A percentile compares a stretch with the other conserved stretches of the same genome.
Evolutionary conservation across 805 yeast genomes (phyloP).

Genomic region (Kodamaea hsintzibuensis): DNA sequence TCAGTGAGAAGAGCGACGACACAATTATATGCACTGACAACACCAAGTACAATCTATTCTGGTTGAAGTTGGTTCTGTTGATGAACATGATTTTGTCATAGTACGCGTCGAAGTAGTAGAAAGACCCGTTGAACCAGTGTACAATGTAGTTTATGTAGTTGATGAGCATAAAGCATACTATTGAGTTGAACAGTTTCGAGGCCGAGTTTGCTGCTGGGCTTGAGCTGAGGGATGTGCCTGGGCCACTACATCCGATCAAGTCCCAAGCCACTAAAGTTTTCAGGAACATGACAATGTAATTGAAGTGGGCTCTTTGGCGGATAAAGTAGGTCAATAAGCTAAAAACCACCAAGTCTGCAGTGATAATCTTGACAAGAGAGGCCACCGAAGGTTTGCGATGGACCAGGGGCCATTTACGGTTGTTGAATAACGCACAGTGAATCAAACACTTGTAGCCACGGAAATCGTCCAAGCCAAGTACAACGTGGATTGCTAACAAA

Average conservation of each 20-base stretch:
- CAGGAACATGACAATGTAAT: conserved; percentile 15
- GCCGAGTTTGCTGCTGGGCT: conserved; percentile 1
- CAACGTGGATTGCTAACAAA: conserved; percentile 12
- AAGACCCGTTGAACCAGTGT: conserved; percentile 15
- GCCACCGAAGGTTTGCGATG: not conserved
- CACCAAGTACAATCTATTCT: conserved; percentile 13
- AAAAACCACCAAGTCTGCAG: not conserved
- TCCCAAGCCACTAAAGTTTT: conserved; percentile 17
- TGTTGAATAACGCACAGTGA: conserved; percentile 9
- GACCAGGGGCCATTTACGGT: conserved; percentile 2
- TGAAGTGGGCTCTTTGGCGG: conserved; percentile 14
- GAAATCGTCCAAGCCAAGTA: conserved; percentile 14
- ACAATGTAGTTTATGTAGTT: conserved; percentile 16
- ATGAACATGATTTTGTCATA: conserved; percentile 12
- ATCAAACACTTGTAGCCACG: conserved; percentile 16
- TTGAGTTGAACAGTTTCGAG: conserved; percentile 12
- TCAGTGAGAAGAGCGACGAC: conserved; percentile 10
- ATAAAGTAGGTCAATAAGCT: conserved; percentile 2
- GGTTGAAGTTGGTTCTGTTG: conserved; percentile 13
- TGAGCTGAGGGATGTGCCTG: not conserved
- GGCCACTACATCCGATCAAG: conserved; percentile 12
- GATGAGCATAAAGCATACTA: conserved; percentile 15
- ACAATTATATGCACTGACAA: conserved; percentile 15
- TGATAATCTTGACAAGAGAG: conserved; percentile 1
- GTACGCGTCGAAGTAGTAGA: conserved; percentile 9